Evolutionary conservation across 768 basidiomycete species (phyloP).

Genomic region (Lactarius quietus): DNA sequence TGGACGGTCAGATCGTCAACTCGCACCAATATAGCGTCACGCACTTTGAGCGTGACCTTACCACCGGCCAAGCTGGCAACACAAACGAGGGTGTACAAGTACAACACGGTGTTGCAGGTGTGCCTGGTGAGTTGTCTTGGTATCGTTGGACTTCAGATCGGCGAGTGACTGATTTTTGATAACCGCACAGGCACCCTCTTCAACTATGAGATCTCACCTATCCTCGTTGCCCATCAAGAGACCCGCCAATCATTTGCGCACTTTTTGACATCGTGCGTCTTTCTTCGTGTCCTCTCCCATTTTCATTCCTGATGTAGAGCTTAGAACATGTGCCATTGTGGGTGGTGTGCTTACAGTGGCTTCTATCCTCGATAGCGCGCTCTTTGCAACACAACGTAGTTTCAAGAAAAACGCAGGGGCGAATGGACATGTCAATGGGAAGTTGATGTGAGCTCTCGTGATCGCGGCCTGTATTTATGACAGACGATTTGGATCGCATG

Average conservation of each 20-base stretch:
- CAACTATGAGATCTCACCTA: slow-evolving; percentile 97
- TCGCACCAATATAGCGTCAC: slow-evolving; percentile 96
- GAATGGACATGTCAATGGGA: slow-evolving; percentile 24
- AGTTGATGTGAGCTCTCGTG: slow-evolving; percentile 25
- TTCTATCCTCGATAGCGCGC: slow-evolving; percentile 77
- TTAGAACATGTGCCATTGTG: slow-evolving; percentile 95
- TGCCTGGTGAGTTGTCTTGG: slow-evolving; percentile 48
- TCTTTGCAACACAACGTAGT: slow-evolving; percentile 77
- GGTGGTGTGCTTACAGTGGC: slow-evolving; percentile 97
- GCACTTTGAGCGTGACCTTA: slow-evolving; percentile 90
- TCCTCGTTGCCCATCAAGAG: slow-evolving; percentile 89
- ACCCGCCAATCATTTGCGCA: slow-evolving; percentile 94
- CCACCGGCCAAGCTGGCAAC: slow-evolving; percentile 55
- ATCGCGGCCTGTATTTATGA: slow-evolving; percentile 1
- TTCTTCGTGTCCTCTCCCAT: slow-evolving; percentile 1
- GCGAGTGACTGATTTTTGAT: too few species aligned
- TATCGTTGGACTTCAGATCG: too few species aligned
- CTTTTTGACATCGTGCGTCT: slow-evolving; percentile 90
- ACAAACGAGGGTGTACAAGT: slow-evolving; percentile 63
- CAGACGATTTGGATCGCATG: slow-evolving; percentile 3
- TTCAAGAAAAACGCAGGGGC: slow-evolving; percentile 56
- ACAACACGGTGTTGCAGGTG: slow-evolving; percentile 67
- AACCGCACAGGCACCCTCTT: slow-evolving; percentile 65
- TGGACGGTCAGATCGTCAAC: slow-evolving; percentile 72
- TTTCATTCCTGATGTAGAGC: slow-evolving; percentile 1